Conservation (phyloP, 495 filamentous ascomycete species). For the Neurospora sp. region DNA sequence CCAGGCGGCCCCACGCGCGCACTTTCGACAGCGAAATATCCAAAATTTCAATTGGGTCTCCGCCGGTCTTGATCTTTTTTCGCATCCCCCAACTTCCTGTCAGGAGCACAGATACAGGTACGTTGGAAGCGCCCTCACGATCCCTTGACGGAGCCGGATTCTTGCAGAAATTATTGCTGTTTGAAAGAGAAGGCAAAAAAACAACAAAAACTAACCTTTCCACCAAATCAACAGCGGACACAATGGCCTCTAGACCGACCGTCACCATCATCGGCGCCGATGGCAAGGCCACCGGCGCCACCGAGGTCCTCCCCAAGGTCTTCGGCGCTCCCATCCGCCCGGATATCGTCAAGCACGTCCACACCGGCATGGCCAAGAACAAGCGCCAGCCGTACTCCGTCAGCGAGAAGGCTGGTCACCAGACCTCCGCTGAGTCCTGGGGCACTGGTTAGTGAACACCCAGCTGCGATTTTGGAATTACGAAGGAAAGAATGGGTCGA, state of each 20-base stretch:
- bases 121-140: slow-evolving; percentile 1
- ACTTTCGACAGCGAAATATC: slow-evolving; percentile 19
- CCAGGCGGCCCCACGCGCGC: slow-evolving; percentile 20
- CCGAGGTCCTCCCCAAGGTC: slow-evolving; percentile 84
- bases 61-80: slow-evolving; percentile 21
- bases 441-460: slow-evolving; percentile 78
- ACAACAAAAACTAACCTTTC: no score
- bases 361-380: slow-evolving; percentile 99
- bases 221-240: slow-evolving; percentile 25
- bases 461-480: slow-evolving; percentile 7
- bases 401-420: slow-evolving; percentile 99
- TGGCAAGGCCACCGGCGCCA: slow-evolving; percentile 78
- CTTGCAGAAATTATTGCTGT: slow-evolving; percentile 1
- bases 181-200: neutral
- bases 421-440: slow-evolving; percentile 99
- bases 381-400: slow-evolving; percentile 99
- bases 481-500: neutral
- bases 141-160: neutral
- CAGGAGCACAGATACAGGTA: slow-evolving; percentile 12
- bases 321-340: slow-evolving; percentile 95
- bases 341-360: slow-evolving; percentile 97
- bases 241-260: slow-evolving; percentile 89
- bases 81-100: slow-evolving; percentile 18
- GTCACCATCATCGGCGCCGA: slow-evolving; percentile 89
- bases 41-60: slow-evolving; percentile 27